Conservation (phyloP, 2,329 filamentous ascomycete genomes). For the Dendrostoma leiphaemia region DNA sequence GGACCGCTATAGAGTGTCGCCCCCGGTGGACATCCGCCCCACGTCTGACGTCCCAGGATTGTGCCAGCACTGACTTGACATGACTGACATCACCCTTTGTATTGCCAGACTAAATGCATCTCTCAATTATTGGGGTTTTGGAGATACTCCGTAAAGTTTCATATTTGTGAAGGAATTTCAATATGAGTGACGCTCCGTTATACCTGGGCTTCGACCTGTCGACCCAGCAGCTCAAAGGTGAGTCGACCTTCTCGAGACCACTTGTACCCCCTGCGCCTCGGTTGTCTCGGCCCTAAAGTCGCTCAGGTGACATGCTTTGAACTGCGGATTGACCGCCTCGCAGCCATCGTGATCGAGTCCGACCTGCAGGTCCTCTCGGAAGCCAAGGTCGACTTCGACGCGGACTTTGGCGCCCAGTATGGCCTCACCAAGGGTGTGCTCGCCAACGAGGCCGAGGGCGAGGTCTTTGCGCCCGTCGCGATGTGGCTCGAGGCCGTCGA, state of each 20-base stretch:
- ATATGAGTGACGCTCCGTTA: conserved; percentile 49
- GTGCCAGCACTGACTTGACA: too few species aligned
- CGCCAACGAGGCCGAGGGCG: conserved; percentile 75
- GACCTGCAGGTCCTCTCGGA: conserved; percentile 77
- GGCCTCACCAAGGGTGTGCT: conserved; percentile 84
- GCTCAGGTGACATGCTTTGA: too few species aligned
- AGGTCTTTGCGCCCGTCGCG: conserved; percentile 89
- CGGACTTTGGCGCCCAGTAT: conserved; percentile 71
- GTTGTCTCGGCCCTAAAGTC: too few species aligned
- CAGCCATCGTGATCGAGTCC: conserved; percentile 80
- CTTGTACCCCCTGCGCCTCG: neutral
- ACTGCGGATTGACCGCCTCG: too few species aligned
- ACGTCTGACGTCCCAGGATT: conserved; percentile 7
- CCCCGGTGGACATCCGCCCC: too few species aligned
- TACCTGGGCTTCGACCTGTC: conserved; percentile 95
- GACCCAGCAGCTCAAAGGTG: conserved; percentile 93
- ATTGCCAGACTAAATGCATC: neutral
- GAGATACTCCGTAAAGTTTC: neutral
- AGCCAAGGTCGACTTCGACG: conserved; percentile 94
- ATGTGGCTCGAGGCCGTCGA: conserved; percentile 95
- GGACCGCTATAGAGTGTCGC: neutral
- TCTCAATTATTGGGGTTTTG: neutral
- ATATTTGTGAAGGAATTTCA: neutral
- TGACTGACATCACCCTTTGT: neutral
- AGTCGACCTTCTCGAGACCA: conserved; percentile 20